Percentiles rank a stretch among this genome's conserved stretches.
phyloP scores from a whole-genome alignment of 2,329 filamentous ascomycete genomes.

The Aspergillus neoniger region DNA sequence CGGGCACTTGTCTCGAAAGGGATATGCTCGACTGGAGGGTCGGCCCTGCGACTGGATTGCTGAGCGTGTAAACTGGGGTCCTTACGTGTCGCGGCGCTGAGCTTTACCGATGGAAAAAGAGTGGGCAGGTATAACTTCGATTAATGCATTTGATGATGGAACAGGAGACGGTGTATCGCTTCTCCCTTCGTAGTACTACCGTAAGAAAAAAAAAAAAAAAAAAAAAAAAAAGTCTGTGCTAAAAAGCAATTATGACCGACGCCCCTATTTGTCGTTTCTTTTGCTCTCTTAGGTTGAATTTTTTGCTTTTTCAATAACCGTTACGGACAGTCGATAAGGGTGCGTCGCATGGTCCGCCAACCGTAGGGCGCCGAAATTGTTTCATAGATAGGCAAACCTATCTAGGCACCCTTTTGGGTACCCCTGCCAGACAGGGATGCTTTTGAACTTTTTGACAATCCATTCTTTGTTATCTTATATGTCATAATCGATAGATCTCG shows the following conservation, averaged over 20 bases:
- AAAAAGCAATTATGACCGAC: background rate
- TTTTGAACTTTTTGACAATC: background rate
- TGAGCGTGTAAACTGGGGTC: background rate
- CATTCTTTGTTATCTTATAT: background rate
- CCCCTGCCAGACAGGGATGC: background rate
- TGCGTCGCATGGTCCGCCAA: conserved; percentile 1
- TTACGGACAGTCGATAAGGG: background rate
- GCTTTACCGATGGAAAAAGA: background rate
- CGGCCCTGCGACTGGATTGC: background rate
- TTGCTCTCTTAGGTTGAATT: too few species aligned
- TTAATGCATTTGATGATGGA: background rate
- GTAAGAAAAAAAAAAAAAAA: background rate
- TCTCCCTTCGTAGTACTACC: background rate
- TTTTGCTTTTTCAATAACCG: background rate
- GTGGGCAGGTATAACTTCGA: background rate
- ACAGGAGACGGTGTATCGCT: background rate
- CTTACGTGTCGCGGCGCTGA: background rate
- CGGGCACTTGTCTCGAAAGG: background rate
- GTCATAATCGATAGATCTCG: background rate
- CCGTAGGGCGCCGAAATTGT: background rate
- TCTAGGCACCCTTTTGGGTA: background rate
- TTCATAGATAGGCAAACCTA: background rate
- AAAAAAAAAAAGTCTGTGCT: background rate
- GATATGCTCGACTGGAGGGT: background rate
- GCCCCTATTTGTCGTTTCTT: background rate